Evolutionary conservation across 2,329 filamentous ascomycete species (phyloP), one percentile per base, ranked within the genome.

Genomic region (Monilinia laxa): DNA sequence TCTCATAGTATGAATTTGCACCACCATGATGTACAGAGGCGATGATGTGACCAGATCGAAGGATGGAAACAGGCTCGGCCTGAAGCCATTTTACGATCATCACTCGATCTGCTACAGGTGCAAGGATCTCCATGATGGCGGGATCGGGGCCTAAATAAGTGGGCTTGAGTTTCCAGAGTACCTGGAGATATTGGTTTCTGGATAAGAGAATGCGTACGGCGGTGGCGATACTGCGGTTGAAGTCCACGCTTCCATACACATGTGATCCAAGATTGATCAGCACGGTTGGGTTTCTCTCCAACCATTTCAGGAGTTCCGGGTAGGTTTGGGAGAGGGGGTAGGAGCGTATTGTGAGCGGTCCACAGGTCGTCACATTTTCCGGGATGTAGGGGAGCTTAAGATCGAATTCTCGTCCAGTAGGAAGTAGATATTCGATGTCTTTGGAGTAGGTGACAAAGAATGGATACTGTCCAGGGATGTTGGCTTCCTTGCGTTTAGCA

Each of bases 231-330:
- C 81, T 78, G 10, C 74, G 58, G 0, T 79, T 80, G 57, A 79
- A 76, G 0, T 64, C 45, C 9, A 64, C 55, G 25, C 71, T 71
- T 52, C 70, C 68, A 20, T 62, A 38, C 14, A 71, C 60, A 28
- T 71, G 69, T 0, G 81, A 81, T 0, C 83, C 83, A 1, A 84
- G 72, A 67, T 82, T 83, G 45, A 85, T 76, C n/a, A 82, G 77
- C 0, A 85, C 72, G 0, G 81, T 84, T 2, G 80, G 80, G 0
- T 75, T 75, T 3, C 73, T 71, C 0, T 71, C 68, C 4, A 84
- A 74, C 83, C 83, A 85, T 1, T 55, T 54, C 1, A 73, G 71
- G 11, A 85, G 73, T n/a, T 79, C 76, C 0, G 79, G 75, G 42
- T 83, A 80, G 2, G 78, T 74, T 20, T 79, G 73, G 16, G 72